A percentile compares a stretch with the other conserved stretches of the same genome.
Conservation (phyloP, 345 rosid species). For the Populus pruinosa region DNA sequence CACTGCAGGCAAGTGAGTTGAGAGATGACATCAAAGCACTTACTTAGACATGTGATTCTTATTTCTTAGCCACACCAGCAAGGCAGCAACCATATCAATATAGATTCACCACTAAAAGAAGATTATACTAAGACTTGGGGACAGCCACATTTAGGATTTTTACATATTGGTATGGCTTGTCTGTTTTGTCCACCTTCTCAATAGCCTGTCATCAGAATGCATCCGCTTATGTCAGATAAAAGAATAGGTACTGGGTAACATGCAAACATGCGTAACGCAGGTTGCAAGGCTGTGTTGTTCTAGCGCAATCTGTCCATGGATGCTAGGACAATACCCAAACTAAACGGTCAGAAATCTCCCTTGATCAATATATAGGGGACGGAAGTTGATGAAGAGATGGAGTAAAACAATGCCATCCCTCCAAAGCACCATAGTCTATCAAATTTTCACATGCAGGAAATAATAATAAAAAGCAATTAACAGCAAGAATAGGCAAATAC, state of each 20-base stretch:
- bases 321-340: neutral
- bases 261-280: neutral
- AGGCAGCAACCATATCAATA: neutral
- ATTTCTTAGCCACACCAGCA: neutral
- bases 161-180: slow-evolving; percentile 85
- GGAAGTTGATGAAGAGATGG: neutral
- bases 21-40: slow-evolving; percentile 4
- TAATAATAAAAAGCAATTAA: neutral
- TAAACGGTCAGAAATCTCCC: neutral
- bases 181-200: slow-evolving; percentile 88
- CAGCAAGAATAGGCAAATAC: neutral
- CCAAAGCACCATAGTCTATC: neutral
- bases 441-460: neutral
- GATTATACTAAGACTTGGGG: slow-evolving; percentile 54
- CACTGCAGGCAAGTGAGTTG: neutral
- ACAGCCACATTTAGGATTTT: slow-evolving; percentile 81
- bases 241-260: neutral
- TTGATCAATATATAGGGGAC: neutral
- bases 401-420: neutral
- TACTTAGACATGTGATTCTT: neutral
- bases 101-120: neutral
- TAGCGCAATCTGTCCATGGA: neutral
- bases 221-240: neutral
- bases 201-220: slow-evolving; percentile 47
- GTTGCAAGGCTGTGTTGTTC: neutral